Base-by-base conservation (phyloP, 2,329 filamentous ascomycete species). In the Sporothrix globosa region DNA sequence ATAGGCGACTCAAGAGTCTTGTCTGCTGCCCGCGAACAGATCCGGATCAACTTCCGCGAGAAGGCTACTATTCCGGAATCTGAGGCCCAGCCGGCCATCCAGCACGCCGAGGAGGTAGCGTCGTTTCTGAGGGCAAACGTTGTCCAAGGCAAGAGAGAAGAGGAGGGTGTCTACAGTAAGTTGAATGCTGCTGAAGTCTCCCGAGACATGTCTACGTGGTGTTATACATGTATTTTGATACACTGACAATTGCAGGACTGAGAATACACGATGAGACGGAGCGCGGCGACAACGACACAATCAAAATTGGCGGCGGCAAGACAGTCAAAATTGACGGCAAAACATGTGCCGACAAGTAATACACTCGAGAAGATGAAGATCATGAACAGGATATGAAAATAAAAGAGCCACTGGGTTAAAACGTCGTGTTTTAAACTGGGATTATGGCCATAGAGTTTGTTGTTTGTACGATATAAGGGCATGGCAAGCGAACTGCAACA, bases 261-360 rank as follows among this genome's bases (percentile, higher is more conserved):
- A 87, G 90, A 67, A 97, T 99, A 81, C 96, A 98, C 79, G 87
- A 97, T 72, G 83, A 97, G 74, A 99, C 91, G 41, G 95, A 99
- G 80, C 86, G 92, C 74, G 93, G 96, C 69, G 92, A 98, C 81
- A 99, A 99, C 78, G 93, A 97, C 75, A 92, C 90, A 46, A 88
- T 97, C 76, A 96, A 94, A 81, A 83, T 88, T 67, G 85, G 85
- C 2, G 83, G 81, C 72, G 72, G 67, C 2, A 65, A 54, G 53
- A 79, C 73, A 11, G 69, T 77, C 72, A 80, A 74, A 65, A 75
- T 77, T 13, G 78, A 77, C 60, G 76, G 75, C n/a, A 77, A 77
- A 72, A 78, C 75, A 67, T 79, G 78, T 70, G 74, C 75, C 4
- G 75, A 76, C 61, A 72, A 69, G 60, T 78, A 71, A 73, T 46